Evolutionary conservation across 805 yeast genomes (phyloP), one percentile per base, ranked within the genome.

Genomic region (Starmerella etchellsii): DNA sequence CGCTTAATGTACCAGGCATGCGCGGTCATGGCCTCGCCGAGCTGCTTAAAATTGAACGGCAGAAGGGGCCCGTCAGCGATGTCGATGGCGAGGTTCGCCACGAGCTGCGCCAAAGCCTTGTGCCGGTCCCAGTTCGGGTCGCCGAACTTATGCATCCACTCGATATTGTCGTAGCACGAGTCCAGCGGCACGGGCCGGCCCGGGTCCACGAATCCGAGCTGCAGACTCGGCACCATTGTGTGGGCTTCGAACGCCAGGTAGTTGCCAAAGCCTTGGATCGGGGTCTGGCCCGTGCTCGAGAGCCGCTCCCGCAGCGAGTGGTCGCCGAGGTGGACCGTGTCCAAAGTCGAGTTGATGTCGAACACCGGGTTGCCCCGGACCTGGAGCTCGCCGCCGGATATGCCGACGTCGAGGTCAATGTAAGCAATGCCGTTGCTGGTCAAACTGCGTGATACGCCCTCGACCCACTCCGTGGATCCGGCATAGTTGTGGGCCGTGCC

Each of bases 391-490:
- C 70, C 68, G 2, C 70, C 70, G 18, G 43, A 31, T 2, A 75
- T 62, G 16, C 78, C 69, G 1, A 74, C 70, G 57, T 77, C 84
- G 44, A 87, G 64, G 53, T 87, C 94, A 43, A 87, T 68, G 49
- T 81, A 79, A 0, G 82, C 67, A 52, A 72, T 76, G 0, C 80
- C 78, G 48, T 78, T 78, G 35, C 71, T 67, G 39, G 67, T 63
- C 22, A 84, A 61, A 30, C 66, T 68, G 20, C 70, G 68, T n/a
- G 63, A 57, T 42, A 70, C 69, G 28, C 66, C 62, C 50, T 79
- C 81, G 6, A 78, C 67, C 70, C 87, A 76, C 53, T 80, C 88
- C 0, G 85, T 69, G n/a, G 82, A 68, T 0, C 97, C 97, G 0
- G 91, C 94, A 49, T 69, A 63, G 55, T 85, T 85, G 53, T 79